Base-by-base conservation (phyloP, 768 basidiomycete species). In the Leccinum pellstonianum region DNA sequence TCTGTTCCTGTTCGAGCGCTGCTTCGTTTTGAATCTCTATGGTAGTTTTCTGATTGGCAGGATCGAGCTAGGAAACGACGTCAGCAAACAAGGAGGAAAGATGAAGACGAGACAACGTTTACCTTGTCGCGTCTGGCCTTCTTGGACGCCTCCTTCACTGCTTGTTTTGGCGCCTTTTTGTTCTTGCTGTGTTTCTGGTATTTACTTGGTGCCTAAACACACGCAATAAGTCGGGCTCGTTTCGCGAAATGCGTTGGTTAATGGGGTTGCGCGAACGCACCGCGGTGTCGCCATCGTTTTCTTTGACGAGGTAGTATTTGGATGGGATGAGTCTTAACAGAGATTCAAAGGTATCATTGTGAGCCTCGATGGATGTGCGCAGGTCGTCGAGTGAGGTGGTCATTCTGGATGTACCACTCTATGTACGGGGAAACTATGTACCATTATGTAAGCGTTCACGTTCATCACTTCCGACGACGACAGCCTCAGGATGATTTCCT, bases 161-260 rank as follows among this genome's bases (percentile, higher is more conserved):
- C 88, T 68, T 95, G 93, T 69, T 92, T 94, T 3, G 88, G 83
- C 23, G 87, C 83, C 63, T 90, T 88, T 76, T 82, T 81, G 64
- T 93, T 91, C 76, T 93, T 95, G 75, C 87, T 94, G 73, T 93
- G 87, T 72, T 93, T 93, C 64, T 90, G 88, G 69, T 86, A 93
- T 72, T 87, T 93, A 23, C 83, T 85, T 5, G 82, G 77, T 85
- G 57, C 33, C 48, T 60, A 33, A 25, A 50, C 15, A 38, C 7
- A 17, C 14, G 2, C 12, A 37, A 38, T 38, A 0, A 17, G 37
- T 38, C 1, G 7, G 0, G 7, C 11, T 33, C 11, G 21, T 41
- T 41, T 14, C 23, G 19, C 23, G 49, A 61, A 19, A 41, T 14
- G 38, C 37, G 17, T n/a, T 17, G 38, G 21, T 25, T 49, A 15